Evolutionary conservation across 768 basidiomycete species (phyloP).

Genomic region (Tulasnella calospora): DNA sequence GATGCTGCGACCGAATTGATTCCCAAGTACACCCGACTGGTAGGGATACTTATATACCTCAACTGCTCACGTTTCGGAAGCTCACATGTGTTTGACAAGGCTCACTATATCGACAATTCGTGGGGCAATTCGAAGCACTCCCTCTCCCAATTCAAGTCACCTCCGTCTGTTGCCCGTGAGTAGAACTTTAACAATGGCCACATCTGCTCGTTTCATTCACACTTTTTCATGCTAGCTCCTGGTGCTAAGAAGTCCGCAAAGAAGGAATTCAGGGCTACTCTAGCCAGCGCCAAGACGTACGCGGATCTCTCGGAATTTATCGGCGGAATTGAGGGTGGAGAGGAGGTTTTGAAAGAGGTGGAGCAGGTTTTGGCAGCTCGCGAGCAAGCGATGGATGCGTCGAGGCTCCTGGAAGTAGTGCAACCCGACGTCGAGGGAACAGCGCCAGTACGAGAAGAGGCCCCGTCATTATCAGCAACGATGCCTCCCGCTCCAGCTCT

Average conservation of each 20-base stretch:
- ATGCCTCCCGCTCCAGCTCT: background rate
- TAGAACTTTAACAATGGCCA: constrained; percentile 34
- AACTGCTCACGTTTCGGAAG: background rate
- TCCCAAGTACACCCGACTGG: constrained; percentile 69
- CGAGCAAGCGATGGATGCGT: background rate
- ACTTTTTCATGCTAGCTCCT: constrained; percentile 1
- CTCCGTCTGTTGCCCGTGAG: constrained; percentile 33
- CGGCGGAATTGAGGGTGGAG: constrained; percentile 21
- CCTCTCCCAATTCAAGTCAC: constrained; percentile 71
- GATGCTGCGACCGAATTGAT: constrained; percentile 67
- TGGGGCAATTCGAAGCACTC: constrained; percentile 88
- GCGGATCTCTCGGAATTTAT: constrained; percentile 17
- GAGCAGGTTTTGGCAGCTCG: background rate
- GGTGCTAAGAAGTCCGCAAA: constrained; percentile 54
- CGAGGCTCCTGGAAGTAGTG: background rate
- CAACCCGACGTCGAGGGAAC: background rate
- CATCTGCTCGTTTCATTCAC: constrained; percentile 29
- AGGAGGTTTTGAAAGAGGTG: constrained; percentile 18
- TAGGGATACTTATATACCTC: constrained; percentile 38
- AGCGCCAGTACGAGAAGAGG: background rate
- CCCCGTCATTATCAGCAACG: background rate
- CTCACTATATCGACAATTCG: constrained; percentile 69
- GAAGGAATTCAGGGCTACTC: constrained; percentile 48
- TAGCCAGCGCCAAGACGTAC: constrained; percentile 60
- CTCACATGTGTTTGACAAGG: constrained; percentile 41